These are phyloP conservation scores for Pleurotus platypus DNA, from an alignment of 768 basidiomycete species.

Conservation along the genomic window DNA sequence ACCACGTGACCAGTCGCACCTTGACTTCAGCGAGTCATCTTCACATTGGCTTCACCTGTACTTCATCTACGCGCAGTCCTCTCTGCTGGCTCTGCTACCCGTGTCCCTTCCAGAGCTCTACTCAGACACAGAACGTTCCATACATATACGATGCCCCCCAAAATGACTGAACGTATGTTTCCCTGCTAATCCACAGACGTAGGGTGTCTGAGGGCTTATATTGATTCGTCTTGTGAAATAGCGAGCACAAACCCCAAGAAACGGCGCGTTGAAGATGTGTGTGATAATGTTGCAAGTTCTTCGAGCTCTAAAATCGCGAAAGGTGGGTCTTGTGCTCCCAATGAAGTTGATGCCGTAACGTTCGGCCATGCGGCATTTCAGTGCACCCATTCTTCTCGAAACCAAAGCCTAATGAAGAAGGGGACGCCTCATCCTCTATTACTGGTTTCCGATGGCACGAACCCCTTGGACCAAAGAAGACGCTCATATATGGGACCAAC, in stretches of 20 bases:
- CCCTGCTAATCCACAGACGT: too few species aligned
- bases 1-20: not conserved
- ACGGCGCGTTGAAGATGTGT: not conserved
- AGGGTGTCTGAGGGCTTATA: too few species aligned
- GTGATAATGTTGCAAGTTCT: not conserved
- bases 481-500: not conserved
- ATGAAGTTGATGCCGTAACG: not conserved
- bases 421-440: not conserved
- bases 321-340: not conserved
- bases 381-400: conserved; percentile 3
- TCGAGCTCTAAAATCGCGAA: not conserved
- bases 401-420: not conserved
- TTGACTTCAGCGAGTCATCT: not conserved
- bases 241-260: not conserved
- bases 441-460: not conserved
- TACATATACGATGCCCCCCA: too few species aligned
- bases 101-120: too few species aligned
- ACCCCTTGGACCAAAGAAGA: not conserved
- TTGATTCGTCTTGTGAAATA: too few species aligned
- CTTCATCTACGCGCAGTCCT: too few species aligned
- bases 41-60: too few species aligned
- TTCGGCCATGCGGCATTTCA: not conserved
- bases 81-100: too few species aligned
- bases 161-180: too few species aligned
- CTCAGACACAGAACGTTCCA: too few species aligned